These are phyloP conservation scores for Saccharomycopsis hybrid DNA, from an alignment of 1,139 yeast genomes.

Conservation along the genomic window DNA sequence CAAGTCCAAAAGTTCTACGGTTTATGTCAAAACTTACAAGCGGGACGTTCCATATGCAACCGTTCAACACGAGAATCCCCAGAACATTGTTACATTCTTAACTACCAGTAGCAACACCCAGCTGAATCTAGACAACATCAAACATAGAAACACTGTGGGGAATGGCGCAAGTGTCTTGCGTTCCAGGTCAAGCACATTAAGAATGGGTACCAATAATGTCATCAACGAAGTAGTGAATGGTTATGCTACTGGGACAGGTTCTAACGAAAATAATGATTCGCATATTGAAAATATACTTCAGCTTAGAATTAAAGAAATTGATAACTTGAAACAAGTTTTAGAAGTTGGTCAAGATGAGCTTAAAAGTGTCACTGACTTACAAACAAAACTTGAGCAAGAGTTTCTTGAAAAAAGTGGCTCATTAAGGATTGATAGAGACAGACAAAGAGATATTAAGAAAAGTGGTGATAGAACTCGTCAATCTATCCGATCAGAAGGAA, in stretches of 20 bases:
- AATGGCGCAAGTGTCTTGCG: slow-evolving; percentile 24
- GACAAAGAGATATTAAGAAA: slow-evolving; percentile 38
- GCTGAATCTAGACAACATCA: slow-evolving; percentile 8
- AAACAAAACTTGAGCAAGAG: slow-evolving; percentile 35
- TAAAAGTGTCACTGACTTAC: slow-evolving; percentile 36
- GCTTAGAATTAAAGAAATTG: slow-evolving; percentile 35
- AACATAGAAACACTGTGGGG: slow-evolving; percentile 23
- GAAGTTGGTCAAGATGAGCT: slow-evolving; percentile 46
- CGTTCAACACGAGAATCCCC: slow-evolving; percentile 27
- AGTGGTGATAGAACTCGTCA: slow-evolving; percentile 44
- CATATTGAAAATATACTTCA: slow-evolving; percentile 8
- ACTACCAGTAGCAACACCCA: slow-evolving; percentile 23
- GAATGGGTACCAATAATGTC: neutral
- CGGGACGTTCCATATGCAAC: slow-evolving; percentile 27
- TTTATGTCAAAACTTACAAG: slow-evolving; percentile 37
- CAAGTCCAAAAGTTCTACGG: slow-evolving; percentile 39
- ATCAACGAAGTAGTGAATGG: neutral
- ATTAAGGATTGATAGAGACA: slow-evolving; percentile 36
- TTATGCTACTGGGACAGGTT: neutral
- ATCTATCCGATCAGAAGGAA: slow-evolving; percentile 42
- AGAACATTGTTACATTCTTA: slow-evolving; percentile 25
- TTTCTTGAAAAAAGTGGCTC: slow-evolving; percentile 36
- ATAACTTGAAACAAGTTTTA: slow-evolving; percentile 41
- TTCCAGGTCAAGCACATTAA: slow-evolving; percentile 32
- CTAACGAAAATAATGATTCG: neutral